Percentiles rank a stretch among this genome's conserved stretches.
Evolutionary conservation across 768 basidiomycete species (phyloP).

Genomic region (Tephrocybe sp.): DNA sequence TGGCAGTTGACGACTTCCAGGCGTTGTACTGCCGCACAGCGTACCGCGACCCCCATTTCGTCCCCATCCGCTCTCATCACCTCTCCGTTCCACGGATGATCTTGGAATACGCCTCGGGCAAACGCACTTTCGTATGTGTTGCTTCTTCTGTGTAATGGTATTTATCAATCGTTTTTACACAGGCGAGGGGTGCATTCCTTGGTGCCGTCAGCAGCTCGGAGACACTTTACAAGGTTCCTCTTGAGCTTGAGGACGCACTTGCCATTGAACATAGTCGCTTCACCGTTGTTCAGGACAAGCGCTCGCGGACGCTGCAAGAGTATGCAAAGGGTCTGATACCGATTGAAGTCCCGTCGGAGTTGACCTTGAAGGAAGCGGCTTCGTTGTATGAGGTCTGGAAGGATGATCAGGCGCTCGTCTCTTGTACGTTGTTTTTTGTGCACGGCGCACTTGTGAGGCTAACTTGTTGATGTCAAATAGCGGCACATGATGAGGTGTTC

Average conservation of each 20-base stretch:
- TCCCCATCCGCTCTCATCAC: constrained; percentile 68
- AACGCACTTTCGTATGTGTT: constrained; percentile 58
- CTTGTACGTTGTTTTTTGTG: constrained; percentile 34
- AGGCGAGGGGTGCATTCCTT: constrained; percentile 72
- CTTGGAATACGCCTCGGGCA: constrained; percentile 76
- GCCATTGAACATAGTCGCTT: constrained; percentile 36
- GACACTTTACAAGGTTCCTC: constrained; percentile 51
- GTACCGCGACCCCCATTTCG: constrained; percentile 76
- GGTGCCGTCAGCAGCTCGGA: constrained; percentile 66
- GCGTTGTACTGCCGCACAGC: constrained; percentile 64
- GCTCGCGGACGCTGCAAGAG: constrained; percentile 41
- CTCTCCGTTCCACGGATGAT: constrained; percentile 75
- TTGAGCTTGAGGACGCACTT: constrained; percentile 67
- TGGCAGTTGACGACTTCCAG: constrained; percentile 90
- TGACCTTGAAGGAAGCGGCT: constrained; percentile 67
- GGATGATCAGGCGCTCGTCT: constrained; percentile 52
- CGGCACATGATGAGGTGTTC: constrained; percentile 65
- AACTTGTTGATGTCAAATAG: constrained; percentile 19
- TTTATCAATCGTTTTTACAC: background rate
- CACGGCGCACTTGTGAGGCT: background rate
- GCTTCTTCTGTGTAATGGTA: background rate
- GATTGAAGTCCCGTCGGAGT: constrained; percentile 46
- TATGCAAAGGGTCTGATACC: constrained; percentile 51
- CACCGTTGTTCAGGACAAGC: constrained; percentile 54
- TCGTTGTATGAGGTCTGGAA: constrained; percentile 78